These are phyloP conservation scores for Craterostigma plantagineum DNA, from an alignment of 257 asterid genomes.

Conservation along the genomic window DNA sequence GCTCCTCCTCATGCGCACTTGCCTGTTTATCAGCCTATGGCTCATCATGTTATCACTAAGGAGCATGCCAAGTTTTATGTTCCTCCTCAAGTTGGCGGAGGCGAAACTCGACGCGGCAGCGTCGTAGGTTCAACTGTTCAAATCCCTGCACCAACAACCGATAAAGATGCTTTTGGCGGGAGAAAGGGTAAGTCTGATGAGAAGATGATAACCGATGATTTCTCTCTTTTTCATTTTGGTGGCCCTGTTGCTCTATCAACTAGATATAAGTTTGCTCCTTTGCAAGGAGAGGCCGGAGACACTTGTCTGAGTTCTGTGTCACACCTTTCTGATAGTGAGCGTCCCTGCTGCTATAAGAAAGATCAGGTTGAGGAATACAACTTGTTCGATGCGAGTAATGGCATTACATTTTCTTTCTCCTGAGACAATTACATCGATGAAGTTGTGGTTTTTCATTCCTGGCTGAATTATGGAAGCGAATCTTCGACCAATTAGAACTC, in stretches of 20 bases:
- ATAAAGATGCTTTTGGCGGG: constrained; percentile 17
- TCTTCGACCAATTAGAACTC: constrained; percentile 13
- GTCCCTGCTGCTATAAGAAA: constrained; percentile 28
- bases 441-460: constrained; percentile 12
- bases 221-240: constrained; percentile 92
- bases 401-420: constrained; percentile 64
- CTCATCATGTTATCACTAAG: constrained; percentile 31
- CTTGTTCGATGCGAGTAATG: constrained; percentile 73
- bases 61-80: constrained; percentile 26
- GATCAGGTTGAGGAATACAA: constrained; percentile 68
- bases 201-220: constrained; percentile 28
- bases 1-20: constrained; percentile 37
- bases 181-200: constrained; percentile 19
- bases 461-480: constrained; percentile 24
- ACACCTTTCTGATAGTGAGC: too few relatives aligned
- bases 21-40: constrained; percentile 39
- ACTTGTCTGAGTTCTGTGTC: too few relatives aligned
- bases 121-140: constrained; percentile 16
- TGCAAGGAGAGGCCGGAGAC: too few relatives aligned
- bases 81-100: too few relatives aligned
- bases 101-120: constrained; percentile 15
- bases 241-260: constrained; percentile 70
- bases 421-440: constrained; percentile 23
- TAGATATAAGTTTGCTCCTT: constrained; percentile 26
- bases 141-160: constrained; percentile 17